Percentiles rank a stretch among this genome's conserved stretches.
These are phyloP conservation scores for Dothistroma septosporum DNA, from an alignment of 2,329 filamentous ascomycete genomes.

Conservation along the genomic window DNA sequence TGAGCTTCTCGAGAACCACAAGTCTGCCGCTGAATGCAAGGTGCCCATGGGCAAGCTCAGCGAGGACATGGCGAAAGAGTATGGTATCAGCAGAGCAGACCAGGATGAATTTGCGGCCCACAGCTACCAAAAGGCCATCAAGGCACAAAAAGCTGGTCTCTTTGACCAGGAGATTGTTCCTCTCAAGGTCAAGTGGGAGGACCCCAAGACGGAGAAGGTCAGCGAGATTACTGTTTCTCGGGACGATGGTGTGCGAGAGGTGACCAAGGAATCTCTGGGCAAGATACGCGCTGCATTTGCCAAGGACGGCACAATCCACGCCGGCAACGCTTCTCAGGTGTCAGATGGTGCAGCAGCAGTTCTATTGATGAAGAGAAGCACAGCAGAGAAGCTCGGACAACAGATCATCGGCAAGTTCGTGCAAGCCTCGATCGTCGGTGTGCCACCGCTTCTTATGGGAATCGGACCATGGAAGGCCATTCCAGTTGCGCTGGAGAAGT, in stretches of 20 bases:
- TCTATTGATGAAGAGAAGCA: conserved; percentile 89
- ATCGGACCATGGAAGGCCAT: conserved; percentile 95
- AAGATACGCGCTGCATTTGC: conserved; percentile 91
- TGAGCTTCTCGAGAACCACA: conserved; percentile 74
- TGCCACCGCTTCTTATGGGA: conserved; percentile 92
- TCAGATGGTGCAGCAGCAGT: conserved; percentile 94
- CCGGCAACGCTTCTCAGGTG: conserved; percentile 92
- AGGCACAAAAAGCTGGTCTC: conserved; percentile 81
- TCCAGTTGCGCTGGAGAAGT: conserved; percentile 82
- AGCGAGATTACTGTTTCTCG: conserved; percentile 76
- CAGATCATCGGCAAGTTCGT: conserved; percentile 90
- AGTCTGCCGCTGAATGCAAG: conserved; percentile 89
- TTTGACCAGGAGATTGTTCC: conserved; percentile 91
- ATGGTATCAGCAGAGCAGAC: conserved; percentile 62
- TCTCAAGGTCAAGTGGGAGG: conserved; percentile 78
- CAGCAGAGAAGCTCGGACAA: conserved; percentile 82
- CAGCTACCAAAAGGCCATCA: conserved; percentile 84
- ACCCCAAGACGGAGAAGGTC: conserved; percentile 84
- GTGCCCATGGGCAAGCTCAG: conserved; percentile 93
- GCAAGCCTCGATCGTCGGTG: conserved; percentile 76
- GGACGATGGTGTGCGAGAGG: conserved; percentile 82
- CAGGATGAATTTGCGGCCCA: conserved; percentile 94
- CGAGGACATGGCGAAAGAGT: conserved; percentile 90
- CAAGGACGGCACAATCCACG: conserved; percentile 90
- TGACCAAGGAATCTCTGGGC: conserved; percentile 80